A percentile compares a stretch with the other conserved stretches of the same genome.
These are phyloP conservation scores for Clonostachys rhizophaga DNA, from an alignment of 2,329 filamentous ascomycete genomes.

Conservation along the genomic window DNA sequence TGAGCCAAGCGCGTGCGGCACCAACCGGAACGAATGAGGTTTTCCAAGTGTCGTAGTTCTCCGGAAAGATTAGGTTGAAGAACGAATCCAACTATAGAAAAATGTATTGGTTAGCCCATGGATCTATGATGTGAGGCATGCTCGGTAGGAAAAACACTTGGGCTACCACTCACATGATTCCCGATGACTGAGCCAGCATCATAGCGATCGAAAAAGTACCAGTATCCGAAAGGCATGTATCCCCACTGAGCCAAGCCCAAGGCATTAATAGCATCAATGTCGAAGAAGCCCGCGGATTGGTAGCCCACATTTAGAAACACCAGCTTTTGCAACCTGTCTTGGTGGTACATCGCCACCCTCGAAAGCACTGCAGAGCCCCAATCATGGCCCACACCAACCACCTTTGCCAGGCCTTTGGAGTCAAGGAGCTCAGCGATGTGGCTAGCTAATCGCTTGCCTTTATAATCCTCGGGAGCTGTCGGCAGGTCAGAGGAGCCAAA, in stretches of 20 bases:
- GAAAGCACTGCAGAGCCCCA: slow-evolving; percentile 23
- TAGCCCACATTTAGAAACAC: slow-evolving; percentile 12
- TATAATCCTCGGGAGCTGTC: slow-evolving; percentile 15
- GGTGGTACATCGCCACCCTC: slow-evolving; percentile 16
- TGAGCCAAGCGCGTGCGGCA: neutral
- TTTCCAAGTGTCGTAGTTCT: neutral
- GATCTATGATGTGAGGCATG: no score
- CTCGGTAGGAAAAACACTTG: no score
- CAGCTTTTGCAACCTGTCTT: slow-evolving; percentile 9
- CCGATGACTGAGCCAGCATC: slow-evolving; percentile 5
- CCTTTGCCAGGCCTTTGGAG: slow-evolving; percentile 17
- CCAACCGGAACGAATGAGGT: neutral
- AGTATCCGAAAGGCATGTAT: slow-evolving; percentile 10
- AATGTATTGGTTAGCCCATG: no score
- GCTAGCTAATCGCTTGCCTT: slow-evolving; percentile 18
- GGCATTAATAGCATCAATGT: slow-evolving; percentile 7
- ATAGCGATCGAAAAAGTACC: slow-evolving; percentile 11
- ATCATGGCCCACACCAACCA: slow-evolving; percentile 36
- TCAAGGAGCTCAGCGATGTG: slow-evolving; percentile 25
- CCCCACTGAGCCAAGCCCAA: slow-evolving; percentile 4
- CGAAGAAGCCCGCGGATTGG: slow-evolving; percentile 5
- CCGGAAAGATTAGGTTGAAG: neutral
- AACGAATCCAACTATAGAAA: neutral
- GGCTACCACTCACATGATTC: slow-evolving; percentile 1
- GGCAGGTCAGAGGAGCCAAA: slow-evolving; percentile 27